Evolutionary conservation across 306 rosid genomes (phyloP).

Genomic region (Rosa rugosa): DNA sequence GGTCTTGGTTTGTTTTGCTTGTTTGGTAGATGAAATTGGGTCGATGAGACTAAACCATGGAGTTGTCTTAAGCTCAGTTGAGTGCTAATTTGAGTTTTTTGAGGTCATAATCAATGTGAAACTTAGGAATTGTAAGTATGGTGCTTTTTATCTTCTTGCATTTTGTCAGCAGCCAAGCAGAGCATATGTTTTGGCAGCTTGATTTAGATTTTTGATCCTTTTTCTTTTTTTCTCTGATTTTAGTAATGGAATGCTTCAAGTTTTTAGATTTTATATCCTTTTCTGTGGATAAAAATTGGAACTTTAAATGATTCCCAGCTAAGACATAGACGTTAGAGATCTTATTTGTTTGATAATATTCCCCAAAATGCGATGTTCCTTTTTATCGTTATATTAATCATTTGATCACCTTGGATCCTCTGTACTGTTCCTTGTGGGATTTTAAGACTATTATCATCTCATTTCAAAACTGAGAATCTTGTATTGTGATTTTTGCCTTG

Average conservation of each 20-base stretch:
- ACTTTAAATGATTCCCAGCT: constrained; percentile 7
- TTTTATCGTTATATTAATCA: background rate
- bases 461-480: constrained; percentile 7
- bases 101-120: constrained; percentile 11
- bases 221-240: constrained; percentile 12
- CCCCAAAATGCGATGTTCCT: constrained; percentile 5
- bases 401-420: constrained; percentile 6
- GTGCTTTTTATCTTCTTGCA: constrained; percentile 31
- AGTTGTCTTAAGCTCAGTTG: constrained; percentile 51
- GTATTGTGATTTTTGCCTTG: constrained; percentile 11
- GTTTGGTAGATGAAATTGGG: constrained; percentile 23
- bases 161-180: constrained; percentile 43
- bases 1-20: constrained; percentile 26
- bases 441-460: background rate
- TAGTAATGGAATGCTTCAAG: constrained; percentile 13
- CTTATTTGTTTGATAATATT: background rate
- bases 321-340: background rate
- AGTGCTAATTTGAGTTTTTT: constrained; percentile 34
- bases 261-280: constrained; percentile 26
- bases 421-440: constrained; percentile 8
- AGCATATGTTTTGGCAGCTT: constrained; percentile 37
- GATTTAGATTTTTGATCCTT: constrained; percentile 36
- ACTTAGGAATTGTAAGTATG: constrained; percentile 13
- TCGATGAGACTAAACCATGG: constrained; percentile 33
- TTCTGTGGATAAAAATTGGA: constrained; percentile 14